Conservation (phyloP, 495 filamentous ascomycete species). For the Xylaria bambusicola region DNA sequence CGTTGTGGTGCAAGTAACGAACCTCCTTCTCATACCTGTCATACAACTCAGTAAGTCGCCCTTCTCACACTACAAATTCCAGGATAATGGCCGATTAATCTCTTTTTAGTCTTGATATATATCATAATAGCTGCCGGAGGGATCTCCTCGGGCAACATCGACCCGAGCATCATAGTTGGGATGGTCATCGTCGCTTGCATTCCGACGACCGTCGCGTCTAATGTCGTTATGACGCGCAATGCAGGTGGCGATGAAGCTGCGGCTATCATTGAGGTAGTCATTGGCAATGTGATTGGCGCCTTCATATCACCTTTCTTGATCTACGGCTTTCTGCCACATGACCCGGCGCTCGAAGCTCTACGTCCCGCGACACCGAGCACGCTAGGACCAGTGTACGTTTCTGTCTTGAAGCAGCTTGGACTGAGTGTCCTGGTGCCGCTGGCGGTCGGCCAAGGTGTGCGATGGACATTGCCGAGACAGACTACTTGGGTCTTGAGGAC, state of each 20-base stretch:
- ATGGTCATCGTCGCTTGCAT: constrained; percentile 58
- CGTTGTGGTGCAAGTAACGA: constrained; percentile 51
- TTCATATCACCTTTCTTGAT: constrained; percentile 56
- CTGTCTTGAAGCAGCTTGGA: constrained; percentile 55
- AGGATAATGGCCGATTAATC: constrained; percentile 19
- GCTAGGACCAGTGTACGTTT: constrained; percentile 52
- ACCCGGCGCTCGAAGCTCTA: constrained; percentile 47
- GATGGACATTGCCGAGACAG: constrained; percentile 50
- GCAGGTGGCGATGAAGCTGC: constrained; percentile 59
- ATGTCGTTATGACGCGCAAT: constrained; percentile 59
- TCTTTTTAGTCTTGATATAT: constrained; percentile 49
- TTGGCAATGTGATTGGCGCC: constrained; percentile 56
- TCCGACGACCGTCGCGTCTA: constrained; percentile 60
- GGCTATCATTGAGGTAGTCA: constrained; percentile 55
- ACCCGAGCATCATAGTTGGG: constrained; percentile 54
- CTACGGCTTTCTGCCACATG: constrained; percentile 48
- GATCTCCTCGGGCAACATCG: constrained; percentile 38
- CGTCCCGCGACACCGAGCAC: constrained; percentile 43
- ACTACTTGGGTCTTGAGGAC: constrained; percentile 44
- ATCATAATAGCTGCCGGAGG: constrained; percentile 50
- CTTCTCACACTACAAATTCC: background rate
- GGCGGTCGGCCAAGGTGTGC: constrained; percentile 49
- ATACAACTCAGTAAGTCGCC: constrained; percentile 35
- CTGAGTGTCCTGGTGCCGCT: constrained; percentile 53
- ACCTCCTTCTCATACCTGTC: constrained; percentile 53